phyloP scores from a whole-genome alignment of 169 alveolate genomes.

The Eimeria praecox region DNA sequence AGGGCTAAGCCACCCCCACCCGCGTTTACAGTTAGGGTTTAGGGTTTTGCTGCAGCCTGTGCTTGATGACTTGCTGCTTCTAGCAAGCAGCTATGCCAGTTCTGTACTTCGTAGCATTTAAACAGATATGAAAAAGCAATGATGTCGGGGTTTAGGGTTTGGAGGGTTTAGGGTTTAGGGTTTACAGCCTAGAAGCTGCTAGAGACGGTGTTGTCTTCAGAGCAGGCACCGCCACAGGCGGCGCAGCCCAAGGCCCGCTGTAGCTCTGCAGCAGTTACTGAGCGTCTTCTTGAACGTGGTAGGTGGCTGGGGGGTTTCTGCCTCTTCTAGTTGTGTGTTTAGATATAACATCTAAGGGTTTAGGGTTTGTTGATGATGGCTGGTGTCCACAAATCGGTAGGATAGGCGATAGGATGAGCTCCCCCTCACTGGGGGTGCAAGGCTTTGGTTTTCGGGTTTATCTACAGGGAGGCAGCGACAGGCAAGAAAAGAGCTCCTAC shows the following conservation, averaged over 20 bases:
- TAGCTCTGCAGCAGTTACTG: constrained; percentile 61
- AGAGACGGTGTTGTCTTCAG: not conserved
- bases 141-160: not conserved
- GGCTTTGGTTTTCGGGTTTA: not conserved
- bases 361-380: not conserved
- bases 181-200: not conserved
- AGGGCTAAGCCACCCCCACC: too few relatives aligned
- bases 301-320: not conserved
- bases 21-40: not conserved
- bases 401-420: not conserved
- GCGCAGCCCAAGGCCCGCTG: constrained; percentile 32
- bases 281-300: constrained; percentile 32
- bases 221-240: not conserved
- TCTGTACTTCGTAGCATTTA: not conserved
- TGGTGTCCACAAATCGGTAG: not conserved
- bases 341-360: not conserved
- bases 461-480: constrained; percentile 44
- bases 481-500: constrained; percentile 48
- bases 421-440: not conserved
- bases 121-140: not conserved
- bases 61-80: not conserved
- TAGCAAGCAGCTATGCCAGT: not conserved
- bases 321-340: not conserved
- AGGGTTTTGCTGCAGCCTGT: not conserved
- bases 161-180: not conserved